A percentile compares a stretch with the other conserved stretches of the same genome.
Conservation (phyloP, 148 eudicot species). For the Silene conica region DNA sequence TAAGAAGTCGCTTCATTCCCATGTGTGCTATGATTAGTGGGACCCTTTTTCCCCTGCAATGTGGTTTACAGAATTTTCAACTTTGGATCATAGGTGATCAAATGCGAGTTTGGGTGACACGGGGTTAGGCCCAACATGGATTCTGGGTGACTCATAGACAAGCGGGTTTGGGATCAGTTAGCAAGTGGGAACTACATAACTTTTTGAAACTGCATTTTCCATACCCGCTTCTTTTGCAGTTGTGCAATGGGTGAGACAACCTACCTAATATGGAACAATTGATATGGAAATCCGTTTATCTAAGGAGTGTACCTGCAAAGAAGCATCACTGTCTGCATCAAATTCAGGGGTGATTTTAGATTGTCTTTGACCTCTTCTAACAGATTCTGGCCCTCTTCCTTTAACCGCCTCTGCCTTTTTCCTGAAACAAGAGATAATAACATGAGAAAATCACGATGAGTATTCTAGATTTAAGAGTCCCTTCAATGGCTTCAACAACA, state of each 20-base stretch:
- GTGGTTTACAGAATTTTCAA: neutral
- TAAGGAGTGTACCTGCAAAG: conserved; percentile 23
- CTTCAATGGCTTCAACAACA: no score
- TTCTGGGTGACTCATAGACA: neutral
- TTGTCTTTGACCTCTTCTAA: conserved; percentile 38
- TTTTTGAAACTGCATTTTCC: no score
- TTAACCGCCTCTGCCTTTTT: conserved; percentile 49
- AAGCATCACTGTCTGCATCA: conserved; percentile 32
- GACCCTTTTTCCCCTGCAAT: conserved; percentile 26
- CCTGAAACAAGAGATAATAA: conserved; percentile 30
- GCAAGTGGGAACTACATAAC: no score
- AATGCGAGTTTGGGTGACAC: neutral
- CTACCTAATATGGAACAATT: neutral
- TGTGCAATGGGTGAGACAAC: no score
- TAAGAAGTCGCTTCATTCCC: conserved; percentile 18
- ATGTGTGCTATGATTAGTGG: conserved; percentile 6
- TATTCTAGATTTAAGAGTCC: no score
- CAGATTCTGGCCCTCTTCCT: conserved; percentile 59
- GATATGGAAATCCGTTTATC: neutral
- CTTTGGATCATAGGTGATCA: no score
- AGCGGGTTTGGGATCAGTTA: neutral
- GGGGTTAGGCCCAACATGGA: no score
- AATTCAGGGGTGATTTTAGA: conserved; percentile 44
- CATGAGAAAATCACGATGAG: no score
- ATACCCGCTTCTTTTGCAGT: no score